Percentiles rank a stretch among this genome's conserved stretches.
Conservation (phyloP, 1,139 yeast genomes). For the Meyerozyma sp. region DNA sequence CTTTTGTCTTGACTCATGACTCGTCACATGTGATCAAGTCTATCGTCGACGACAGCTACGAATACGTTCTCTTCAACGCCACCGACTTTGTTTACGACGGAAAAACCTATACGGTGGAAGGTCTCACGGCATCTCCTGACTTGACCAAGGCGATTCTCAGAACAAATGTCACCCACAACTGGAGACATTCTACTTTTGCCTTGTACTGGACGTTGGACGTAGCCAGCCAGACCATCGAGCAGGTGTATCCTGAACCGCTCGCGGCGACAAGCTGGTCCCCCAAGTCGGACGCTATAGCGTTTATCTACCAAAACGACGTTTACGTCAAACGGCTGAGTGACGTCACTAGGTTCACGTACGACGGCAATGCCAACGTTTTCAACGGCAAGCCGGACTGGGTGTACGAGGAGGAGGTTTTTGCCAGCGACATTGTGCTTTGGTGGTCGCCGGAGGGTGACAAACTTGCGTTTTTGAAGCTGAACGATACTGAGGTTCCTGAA, state of each 20-base stretch:
- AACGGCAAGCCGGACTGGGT: conserved; percentile 63
- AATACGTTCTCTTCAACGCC: conserved; percentile 44
- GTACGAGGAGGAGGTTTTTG: conserved; percentile 56
- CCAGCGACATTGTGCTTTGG: conserved; percentile 47
- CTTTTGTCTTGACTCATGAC: conserved; percentile 39
- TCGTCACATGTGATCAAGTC: conserved; percentile 34
- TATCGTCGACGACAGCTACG: conserved; percentile 43
- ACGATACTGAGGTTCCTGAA: conserved; percentile 50
- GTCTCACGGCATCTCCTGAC: conserved; percentile 60
- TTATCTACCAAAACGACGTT: conserved; percentile 33
- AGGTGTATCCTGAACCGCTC: conserved; percentile 12
- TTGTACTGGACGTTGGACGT: conserved; percentile 35
- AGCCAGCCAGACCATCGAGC: conserved; percentile 10
- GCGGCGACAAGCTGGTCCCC: conserved; percentile 25
- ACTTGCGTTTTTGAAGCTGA: conserved; percentile 42
- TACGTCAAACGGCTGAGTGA: conserved; percentile 20
- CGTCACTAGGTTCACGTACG: conserved; percentile 38
- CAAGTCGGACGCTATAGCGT: conserved; percentile 27
- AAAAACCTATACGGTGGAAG: conserved; percentile 41
- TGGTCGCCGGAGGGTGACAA: conserved; percentile 54
- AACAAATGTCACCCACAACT: conserved; percentile 46
- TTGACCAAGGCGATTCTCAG: conserved; percentile 49
- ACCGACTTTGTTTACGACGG: conserved; percentile 37
- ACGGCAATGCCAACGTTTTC: conserved; percentile 46
- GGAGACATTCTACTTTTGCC: conserved; percentile 40